These are phyloP conservation scores for Saccharum officinarum DNA, from an alignment of 176 grass and related monocot genomes.

Conservation along the genomic window DNA sequence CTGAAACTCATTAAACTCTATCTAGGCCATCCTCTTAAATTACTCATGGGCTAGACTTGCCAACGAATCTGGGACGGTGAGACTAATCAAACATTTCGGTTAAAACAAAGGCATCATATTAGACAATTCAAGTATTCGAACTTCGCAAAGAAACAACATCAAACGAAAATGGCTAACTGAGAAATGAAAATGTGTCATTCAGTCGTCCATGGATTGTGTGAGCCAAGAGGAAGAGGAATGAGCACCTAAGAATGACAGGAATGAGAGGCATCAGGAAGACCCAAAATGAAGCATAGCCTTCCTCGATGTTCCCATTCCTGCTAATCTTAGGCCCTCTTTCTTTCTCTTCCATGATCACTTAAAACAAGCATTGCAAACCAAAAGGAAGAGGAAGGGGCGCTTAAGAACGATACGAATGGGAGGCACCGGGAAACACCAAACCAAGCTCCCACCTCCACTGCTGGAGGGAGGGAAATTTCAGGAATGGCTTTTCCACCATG, in stretches of 20 bases:
- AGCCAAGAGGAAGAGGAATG: slow-evolving; percentile 14
- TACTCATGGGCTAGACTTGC: slow-evolving; percentile 15
- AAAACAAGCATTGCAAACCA: not conserved
- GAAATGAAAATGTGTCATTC: not conserved
- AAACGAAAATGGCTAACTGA: not conserved
- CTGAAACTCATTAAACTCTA: not conserved
- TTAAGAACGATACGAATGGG: slow-evolving; percentile 39
- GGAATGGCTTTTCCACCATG: not conserved
- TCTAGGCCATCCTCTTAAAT: not conserved
- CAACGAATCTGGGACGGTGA: not conserved
- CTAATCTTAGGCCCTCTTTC: slow-evolving; percentile 31
- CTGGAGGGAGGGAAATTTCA: not conserved
- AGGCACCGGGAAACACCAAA: slow-evolving; percentile 43
- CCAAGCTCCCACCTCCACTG: not conserved
- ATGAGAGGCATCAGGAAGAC: slow-evolving; percentile 39
- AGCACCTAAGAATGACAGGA: slow-evolving; percentile 21
- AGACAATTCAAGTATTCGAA: not conserved
- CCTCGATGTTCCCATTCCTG: slow-evolving; percentile 15
- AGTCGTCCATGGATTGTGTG: not conserved
- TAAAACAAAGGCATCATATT: not conserved
- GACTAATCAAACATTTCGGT: not conserved
- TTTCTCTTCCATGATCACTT: slow-evolving; percentile 16
- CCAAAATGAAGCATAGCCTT: not conserved
- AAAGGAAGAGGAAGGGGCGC: slow-evolving; percentile 1
- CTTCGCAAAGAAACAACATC: not conserved